phyloP scores from a whole-genome alignment of 129 eudicot species.

The Pseudognaphalium luteoalbum region DNA sequence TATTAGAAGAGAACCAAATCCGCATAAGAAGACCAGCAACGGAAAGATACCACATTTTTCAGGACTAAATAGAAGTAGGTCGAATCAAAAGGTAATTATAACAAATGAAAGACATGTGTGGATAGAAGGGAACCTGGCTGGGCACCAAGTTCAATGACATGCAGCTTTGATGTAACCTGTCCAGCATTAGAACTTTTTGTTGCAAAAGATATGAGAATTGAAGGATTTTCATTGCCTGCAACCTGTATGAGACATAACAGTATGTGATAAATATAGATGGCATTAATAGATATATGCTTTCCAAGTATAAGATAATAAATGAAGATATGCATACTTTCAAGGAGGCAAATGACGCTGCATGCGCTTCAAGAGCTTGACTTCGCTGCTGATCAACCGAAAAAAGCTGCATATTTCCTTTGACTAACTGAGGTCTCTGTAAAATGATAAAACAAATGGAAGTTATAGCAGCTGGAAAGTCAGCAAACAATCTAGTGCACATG shows the following conservation, averaged over 20 bases:
- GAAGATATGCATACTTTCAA: slow-evolving; percentile 51
- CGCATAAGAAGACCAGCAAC: slow-evolving; percentile 1
- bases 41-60: background rate
- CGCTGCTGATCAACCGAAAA: slow-evolving; percentile 98
- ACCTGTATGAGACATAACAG: slow-evolving; percentile 48
- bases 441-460: background rate
- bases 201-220: slow-evolving; percentile 93
- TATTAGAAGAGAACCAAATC: background rate
- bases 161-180: slow-evolving; percentile 84
- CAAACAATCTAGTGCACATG: background rate
- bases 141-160: slow-evolving; percentile 98
- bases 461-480: background rate
- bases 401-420: slow-evolving; percentile 97
- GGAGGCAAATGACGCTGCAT: slow-evolving; percentile 96
- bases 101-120: slow-evolving; percentile 11
- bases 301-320: background rate
- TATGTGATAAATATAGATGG: slow-evolving; percentile 17
- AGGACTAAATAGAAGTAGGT: background rate
- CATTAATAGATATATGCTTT: background rate
- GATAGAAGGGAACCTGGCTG: slow-evolving; percentile 68
- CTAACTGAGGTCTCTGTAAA: slow-evolving; percentile 83
- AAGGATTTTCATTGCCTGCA: slow-evolving; percentile 93
- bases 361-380: slow-evolving; percentile 99
- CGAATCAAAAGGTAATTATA: slow-evolving; percentile 3
- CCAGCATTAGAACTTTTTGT: slow-evolving; percentile 95